Evolutionary conservation across 2,329 filamentous ascomycete genomes (phyloP).

Genomic region (Aspergillus sp.): DNA sequence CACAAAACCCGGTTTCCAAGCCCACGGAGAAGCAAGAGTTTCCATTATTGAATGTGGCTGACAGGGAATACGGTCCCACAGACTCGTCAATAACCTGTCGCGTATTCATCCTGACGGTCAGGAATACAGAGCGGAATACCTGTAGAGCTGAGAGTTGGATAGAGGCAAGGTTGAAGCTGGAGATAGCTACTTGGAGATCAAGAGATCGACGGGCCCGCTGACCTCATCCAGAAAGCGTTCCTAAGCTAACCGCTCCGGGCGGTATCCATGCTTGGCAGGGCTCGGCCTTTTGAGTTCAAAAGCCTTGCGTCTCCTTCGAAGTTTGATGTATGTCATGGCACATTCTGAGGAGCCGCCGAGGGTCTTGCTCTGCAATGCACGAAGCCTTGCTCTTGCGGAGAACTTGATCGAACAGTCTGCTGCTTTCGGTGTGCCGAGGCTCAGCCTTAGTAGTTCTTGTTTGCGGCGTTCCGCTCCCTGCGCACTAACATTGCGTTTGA

Average conservation of each 20-base stretch:
- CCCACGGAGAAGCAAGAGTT: conserved; percentile 85
- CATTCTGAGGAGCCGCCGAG: neutral
- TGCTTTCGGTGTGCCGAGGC: neutral
- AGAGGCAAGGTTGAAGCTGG: neutral
- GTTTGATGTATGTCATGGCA: neutral
- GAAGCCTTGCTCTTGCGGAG: neutral
- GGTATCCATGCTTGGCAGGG: neutral
- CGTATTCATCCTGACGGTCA: conserved; percentile 73
- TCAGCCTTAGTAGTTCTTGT: neutral
- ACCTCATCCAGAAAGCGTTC: conserved; percentile 12
- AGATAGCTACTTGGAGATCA: neutral
- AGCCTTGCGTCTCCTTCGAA: neutral
- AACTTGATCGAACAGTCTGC: neutral
- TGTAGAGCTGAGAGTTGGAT: neutral
- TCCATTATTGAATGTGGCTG: conserved; percentile 83
- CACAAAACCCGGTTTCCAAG: conserved; percentile 81
- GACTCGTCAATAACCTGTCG: conserved; percentile 81
- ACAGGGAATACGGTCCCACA: conserved; percentile 74
- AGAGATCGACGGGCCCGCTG: conserved; percentile 18
- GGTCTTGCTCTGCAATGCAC: neutral
- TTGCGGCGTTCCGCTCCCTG: neutral
- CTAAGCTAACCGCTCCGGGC: conserved; percentile 6
- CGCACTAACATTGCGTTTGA: neutral
- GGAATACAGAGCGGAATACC: conserved; percentile 11
- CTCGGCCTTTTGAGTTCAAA: neutral